These are phyloP conservation scores for Diplocarpon rosae DNA, from an alignment of 2,329 filamentous ascomycete genomes.

Conservation along the genomic window DNA sequence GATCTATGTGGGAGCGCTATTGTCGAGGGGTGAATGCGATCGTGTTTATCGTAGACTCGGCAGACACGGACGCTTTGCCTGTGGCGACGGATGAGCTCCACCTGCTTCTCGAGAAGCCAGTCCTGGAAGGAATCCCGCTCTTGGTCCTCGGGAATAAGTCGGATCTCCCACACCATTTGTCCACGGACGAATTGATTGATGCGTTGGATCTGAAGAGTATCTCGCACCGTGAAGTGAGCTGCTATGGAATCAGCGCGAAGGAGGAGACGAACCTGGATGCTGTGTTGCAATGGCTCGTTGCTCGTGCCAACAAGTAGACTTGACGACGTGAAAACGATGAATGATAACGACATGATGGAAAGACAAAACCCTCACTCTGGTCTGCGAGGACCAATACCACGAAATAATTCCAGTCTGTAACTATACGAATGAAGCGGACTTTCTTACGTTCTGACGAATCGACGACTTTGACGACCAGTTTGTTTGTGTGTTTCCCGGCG, in stretches of 20 bases:
- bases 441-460: no score
- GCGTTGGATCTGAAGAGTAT: constrained; percentile 82
- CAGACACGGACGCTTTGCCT: constrained; percentile 69
- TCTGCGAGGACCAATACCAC: no score
- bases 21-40: constrained; percentile 96
- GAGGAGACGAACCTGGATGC: constrained; percentile 98
- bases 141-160: constrained; percentile 96
- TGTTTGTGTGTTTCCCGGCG: no score
- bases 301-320: constrained; percentile 50
- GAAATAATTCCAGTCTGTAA: no score
- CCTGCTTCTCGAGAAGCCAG: constrained; percentile 71
- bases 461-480: no score
- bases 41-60: constrained; percentile 96
- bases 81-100: constrained; percentile 89
- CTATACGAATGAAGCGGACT: no score
- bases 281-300: constrained; percentile 92
- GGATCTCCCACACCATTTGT: constrained; percentile 80
- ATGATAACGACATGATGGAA: neutral
- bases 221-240: constrained; percentile 87
- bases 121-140: constrained; percentile 80
- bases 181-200: constrained; percentile 92
- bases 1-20: constrained; percentile 98
- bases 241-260: constrained; percentile 97
- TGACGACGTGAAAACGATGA: neutral
- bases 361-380: no score